Evolutionary conservation across 345 rosid species (phyloP), one percentile per base, ranked within the genome.

Genomic region (Populus davidiana): DNA sequence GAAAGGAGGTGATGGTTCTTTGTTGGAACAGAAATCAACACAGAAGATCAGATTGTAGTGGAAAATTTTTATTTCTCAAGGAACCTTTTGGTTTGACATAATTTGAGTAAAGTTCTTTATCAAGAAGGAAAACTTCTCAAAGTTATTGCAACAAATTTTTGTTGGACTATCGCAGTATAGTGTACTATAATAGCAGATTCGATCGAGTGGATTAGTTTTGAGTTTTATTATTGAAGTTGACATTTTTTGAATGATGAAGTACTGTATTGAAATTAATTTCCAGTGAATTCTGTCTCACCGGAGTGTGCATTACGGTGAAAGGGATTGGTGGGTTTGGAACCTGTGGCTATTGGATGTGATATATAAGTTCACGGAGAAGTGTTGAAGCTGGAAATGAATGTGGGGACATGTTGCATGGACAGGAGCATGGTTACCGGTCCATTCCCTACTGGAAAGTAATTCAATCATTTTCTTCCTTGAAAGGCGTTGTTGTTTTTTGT

Each of bases 321-420:
- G 49, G 49, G 49, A 54, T 72, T 73, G 49, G 75, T 52, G 18
- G n/a, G 59, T 77, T 73, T 72, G 75, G 81, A 56, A 17, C 49
- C 59, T 56, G 72, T 75, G 70, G 59, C 62, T 71, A 11, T 79
- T 76, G 74, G 75, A 71, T 76, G 83, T 84, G 67, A 52, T 65
- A 69, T 81, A 74, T 74, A 50, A 21, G 74, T 35, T 70, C 61
- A 83, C 83, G 88, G 68, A 77, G 77, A 80, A 81, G 76, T 72
- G 79, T 78, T 77, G 77, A 72, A 81, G 86, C 86, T 86, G 75
- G 77, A 81, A 82, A 90, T 87, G 88, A 83, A 33, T 69, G 82
- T 73, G 73, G 75, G 89, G 88, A 83, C 82, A 88, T 88, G 88
- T 89, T 88, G 90, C 85, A 88, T 87, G 86, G 90, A 78, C 86